Evolutionary conservation across 306 rosid species (phyloP).

Genomic region (Dryas octopetala): DNA sequence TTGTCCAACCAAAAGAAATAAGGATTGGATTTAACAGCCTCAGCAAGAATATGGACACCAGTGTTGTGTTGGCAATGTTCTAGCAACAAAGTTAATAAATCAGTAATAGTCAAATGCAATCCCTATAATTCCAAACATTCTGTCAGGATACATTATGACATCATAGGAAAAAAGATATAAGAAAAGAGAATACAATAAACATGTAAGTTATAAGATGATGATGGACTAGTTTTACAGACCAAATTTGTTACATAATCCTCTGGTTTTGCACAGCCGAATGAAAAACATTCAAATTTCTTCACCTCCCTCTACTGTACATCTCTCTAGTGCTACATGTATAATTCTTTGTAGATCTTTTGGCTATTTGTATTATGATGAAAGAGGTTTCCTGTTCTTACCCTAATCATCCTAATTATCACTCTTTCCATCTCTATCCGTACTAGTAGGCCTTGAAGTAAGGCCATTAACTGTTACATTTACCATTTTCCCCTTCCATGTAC

Average conservation of each 20-base stretch:
- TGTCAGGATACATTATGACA: background rate
- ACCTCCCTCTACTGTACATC: too few relatives aligned
- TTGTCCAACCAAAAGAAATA: background rate
- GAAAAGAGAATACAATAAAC: too few relatives aligned
- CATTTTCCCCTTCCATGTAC: background rate
- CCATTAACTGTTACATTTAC: conserved; percentile 20
- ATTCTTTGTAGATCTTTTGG: too few relatives aligned
- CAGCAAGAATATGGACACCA: background rate
- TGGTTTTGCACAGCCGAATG: background rate
- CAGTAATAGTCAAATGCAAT: background rate
- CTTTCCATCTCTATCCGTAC: conserved; percentile 25
- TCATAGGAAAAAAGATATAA: too few relatives aligned
- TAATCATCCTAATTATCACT: conserved; percentile 27
- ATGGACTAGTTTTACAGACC: background rate
- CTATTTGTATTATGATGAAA: background rate
- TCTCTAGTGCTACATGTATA: too few relatives aligned
- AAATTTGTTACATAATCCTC: conserved; percentile 3
- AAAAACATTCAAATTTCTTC: background rate
- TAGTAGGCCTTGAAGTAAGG: conserved; percentile 17
- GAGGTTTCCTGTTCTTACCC: conserved; percentile 7
- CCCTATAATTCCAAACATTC: background rate
- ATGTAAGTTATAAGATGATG: background rate
- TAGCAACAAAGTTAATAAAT: too few relatives aligned
- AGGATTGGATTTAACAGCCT: conserved; percentile 3
- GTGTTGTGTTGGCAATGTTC: background rate